Evolutionary conservation across 768 basidiomycete species (phyloP), one percentile per base, ranked within the genome.

Genomic region (Amanita exitialis): DNA sequence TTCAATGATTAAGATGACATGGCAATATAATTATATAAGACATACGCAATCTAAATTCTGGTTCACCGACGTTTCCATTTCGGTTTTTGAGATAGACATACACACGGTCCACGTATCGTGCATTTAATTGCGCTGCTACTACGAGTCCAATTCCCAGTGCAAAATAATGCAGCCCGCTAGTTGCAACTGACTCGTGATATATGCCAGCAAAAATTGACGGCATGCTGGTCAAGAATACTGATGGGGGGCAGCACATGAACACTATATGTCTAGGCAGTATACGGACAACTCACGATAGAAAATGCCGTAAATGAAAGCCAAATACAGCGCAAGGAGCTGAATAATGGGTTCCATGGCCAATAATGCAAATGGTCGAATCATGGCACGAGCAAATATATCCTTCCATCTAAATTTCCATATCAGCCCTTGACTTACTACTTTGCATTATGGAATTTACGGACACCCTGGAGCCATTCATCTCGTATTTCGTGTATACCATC

Each of bases 191-290:
- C 60, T 86, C 64, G 35, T 72, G 63, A 57, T 90, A 90, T 1
- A 72, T 62, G 3, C 66, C 64, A 49, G 69, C 61, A 56, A 79
- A 86, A 41, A 85, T 83, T 0, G 63, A 55, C 0, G 85, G 79
- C 28, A 87, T 75, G 0, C 76, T 82, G 1, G 82, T 83, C 28
- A 87, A 64, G 59, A 82, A 82, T 18, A 86, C 84, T 87, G 50
- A 3, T 32, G 4, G 15, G 13, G n/a, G 34, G 43, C 23, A 30
- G 27, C 38, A 50, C 28, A 13, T 49, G 25, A 16, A 28, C 51
- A 13, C 44, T 16, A 47, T 7, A 25, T 15, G 20, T 16, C 25
- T 30, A 12, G 23, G 43, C 12, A 30, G 13, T 13, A 13, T n/a
- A 46, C 13, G 12, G 44, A 36, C 16, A 38, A 64, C 78, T 44